Conservation (phyloP, 2,329 filamentous ascomycete genomes). For the Cytospora paraplurivora region DNA sequence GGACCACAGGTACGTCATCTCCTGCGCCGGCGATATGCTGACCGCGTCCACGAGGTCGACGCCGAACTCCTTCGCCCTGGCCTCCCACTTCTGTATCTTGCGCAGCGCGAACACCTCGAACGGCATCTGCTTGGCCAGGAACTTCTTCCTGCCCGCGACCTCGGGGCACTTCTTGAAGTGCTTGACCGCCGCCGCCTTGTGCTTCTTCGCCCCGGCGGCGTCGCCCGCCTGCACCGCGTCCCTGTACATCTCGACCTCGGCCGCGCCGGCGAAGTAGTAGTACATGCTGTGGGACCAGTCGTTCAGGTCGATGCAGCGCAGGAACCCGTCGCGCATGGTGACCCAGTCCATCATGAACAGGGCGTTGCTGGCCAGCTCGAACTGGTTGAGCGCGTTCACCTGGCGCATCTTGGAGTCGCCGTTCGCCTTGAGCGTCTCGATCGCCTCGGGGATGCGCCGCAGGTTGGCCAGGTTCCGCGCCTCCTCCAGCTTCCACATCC, state of each 20-base stretch:
- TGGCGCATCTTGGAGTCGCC: slow-evolving; percentile 78
- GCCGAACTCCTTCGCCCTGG: slow-evolving; percentile 66
- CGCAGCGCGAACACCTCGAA: slow-evolving; percentile 84
- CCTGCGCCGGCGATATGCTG: slow-evolving; percentile 77
- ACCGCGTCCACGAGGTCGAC: slow-evolving; percentile 77
- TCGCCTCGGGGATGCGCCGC: slow-evolving; percentile 65
- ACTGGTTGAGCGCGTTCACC: slow-evolving; percentile 80
- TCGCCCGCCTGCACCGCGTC: slow-evolving; percentile 49
- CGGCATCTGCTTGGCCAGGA: slow-evolving; percentile 87
- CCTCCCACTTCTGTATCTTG: slow-evolving; percentile 88
- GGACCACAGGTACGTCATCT: slow-evolving; percentile 95
- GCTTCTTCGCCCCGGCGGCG: slow-evolving; percentile 49
- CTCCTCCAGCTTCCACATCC: slow-evolving; percentile 87
- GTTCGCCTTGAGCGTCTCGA: slow-evolving; percentile 64
- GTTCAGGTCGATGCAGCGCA: slow-evolving; percentile 76
- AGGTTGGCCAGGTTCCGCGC: slow-evolving; percentile 73
- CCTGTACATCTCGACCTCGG: slow-evolving; percentile 81
- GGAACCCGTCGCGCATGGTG: slow-evolving; percentile 72
- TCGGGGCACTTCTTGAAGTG: slow-evolving; percentile 71
- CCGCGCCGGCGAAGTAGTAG: slow-evolving; percentile 80
- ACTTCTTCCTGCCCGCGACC: slow-evolving; percentile 79
- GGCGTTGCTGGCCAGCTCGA: slow-evolving; percentile 77
- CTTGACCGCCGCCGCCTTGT: slow-evolving; percentile 67
- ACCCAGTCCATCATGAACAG: slow-evolving; percentile 81
- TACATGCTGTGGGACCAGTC: slow-evolving; percentile 91